Conservation (phyloP, 2,329 filamentous ascomycete genomes). For the Hymenoscyphus occultus region DNA sequence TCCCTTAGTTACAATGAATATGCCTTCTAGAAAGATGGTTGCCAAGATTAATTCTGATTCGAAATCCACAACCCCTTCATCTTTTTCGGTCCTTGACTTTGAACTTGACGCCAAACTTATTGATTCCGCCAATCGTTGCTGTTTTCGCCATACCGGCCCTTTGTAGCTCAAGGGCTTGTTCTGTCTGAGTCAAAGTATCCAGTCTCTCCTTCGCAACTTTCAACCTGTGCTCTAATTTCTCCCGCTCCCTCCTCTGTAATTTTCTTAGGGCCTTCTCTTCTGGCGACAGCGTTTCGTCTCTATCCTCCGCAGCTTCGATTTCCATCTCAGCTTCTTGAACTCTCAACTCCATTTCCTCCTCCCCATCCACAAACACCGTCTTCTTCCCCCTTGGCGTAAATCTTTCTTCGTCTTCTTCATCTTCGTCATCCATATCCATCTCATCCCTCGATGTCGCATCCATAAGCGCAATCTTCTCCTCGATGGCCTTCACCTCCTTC, state of each 20-base stretch:
- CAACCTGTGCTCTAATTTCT: slow-evolving; percentile 50
- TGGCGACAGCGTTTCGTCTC: slow-evolving; percentile 30
- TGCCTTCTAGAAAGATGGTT: not conserved
- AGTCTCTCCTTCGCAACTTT: slow-evolving; percentile 52
- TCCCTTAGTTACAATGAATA: not conserved
- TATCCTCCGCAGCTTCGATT: slow-evolving; percentile 32
- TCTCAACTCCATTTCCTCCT: slow-evolving; percentile 28
- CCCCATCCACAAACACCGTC: slow-evolving; percentile 37
- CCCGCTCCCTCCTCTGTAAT: slow-evolving; percentile 44
- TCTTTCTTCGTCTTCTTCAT: slow-evolving; percentile 32
- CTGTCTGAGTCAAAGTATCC: slow-evolving; percentile 52
- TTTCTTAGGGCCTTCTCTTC: slow-evolving; percentile 40
- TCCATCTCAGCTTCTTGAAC: slow-evolving; percentile 30
- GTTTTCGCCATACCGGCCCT: slow-evolving; percentile 64
- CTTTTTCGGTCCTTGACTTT: slow-evolving; percentile 62
- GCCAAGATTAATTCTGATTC: not conserved
- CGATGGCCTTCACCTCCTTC: slow-evolving; percentile 55
- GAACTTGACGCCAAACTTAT: slow-evolving; percentile 59
- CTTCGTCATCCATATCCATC: slow-evolving; percentile 50
- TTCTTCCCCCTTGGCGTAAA: slow-evolving; percentile 34
- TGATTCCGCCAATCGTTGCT: slow-evolving; percentile 56
- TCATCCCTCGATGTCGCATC: slow-evolving; percentile 42
- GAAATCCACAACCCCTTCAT: slow-evolving; percentile 19
- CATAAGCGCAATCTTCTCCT: slow-evolving; percentile 49
- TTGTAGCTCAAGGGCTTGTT: slow-evolving; percentile 56